Percentiles rank a stretch among this genome's conserved stretches.
Conservation (phyloP, 139 green algal species). For the Edaphochlamys debaryana region DNA sequence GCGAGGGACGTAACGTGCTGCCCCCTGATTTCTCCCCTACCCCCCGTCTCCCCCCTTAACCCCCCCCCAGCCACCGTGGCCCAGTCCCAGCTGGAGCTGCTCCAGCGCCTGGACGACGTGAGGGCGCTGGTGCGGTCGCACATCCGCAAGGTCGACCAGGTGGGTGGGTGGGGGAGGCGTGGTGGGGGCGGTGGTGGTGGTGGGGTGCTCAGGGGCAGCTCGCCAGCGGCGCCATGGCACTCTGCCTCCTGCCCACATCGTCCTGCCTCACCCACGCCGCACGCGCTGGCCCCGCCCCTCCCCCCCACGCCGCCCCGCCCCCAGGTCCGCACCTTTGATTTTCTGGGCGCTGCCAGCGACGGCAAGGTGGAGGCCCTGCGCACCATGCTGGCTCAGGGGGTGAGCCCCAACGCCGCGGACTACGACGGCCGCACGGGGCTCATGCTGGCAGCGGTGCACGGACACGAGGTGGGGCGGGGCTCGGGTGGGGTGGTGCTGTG, state of each 20-base stretch:
- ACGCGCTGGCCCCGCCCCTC: no score
- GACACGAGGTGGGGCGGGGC: slow-evolving; percentile 54
- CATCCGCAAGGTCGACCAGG: slow-evolving; percentile 38
- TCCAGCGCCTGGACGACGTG: slow-evolving; percentile 4
- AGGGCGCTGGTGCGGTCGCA: slow-evolving; percentile 11
- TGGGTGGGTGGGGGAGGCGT: neutral
- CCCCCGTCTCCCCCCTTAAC: no score
- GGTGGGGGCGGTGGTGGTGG: no score
- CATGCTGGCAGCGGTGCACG: slow-evolving; percentile 64
- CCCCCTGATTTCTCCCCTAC: no score
- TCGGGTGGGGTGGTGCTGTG: no score
- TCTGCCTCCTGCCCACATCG: no score
- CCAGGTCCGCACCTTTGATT: slow-evolving; percentile 32
- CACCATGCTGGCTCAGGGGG: slow-evolving; percentile 68
- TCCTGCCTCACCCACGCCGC: no score
- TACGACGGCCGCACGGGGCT: slow-evolving; percentile 63
- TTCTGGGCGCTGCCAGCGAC: slow-evolving; percentile 40
- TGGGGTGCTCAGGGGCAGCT: no score
- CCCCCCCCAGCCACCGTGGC: neutral
- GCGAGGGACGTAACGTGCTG: no score
- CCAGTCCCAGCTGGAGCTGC: neutral
- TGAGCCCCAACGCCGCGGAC: slow-evolving; percentile 45
- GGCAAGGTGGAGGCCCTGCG: slow-evolving; percentile 47
- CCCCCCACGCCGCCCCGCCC: no score
- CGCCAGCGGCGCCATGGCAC: no score